These are phyloP conservation scores for Discostella stelligera DNA, from an alignment of 352 stramenopile species.

Conservation along the genomic window DNA sequence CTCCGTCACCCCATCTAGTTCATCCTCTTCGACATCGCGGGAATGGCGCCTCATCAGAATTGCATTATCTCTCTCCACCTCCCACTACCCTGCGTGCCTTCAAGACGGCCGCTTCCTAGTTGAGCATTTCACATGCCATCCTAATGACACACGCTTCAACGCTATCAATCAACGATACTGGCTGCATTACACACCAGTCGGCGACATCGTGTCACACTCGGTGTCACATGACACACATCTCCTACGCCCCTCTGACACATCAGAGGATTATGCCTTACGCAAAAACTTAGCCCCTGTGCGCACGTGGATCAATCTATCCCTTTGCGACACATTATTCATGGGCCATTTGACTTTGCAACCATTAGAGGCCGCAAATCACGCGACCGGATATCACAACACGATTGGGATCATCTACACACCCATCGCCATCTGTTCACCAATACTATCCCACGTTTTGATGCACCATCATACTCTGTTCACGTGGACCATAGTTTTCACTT, in stretches of 20 bases:
- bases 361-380: not conserved
- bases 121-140: not conserved
- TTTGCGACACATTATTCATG: not conserved
- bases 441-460: not conserved
- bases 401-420: not conserved
- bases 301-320: not conserved
- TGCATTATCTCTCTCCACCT: too few species aligned
- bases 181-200: slow-evolving; percentile 1
- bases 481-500: slow-evolving; percentile 1
- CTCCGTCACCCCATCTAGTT: too few species aligned
- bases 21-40: not conserved
- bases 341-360: slow-evolving; percentile 1
- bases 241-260: slow-evolving; percentile 8
- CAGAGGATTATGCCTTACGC: not conserved
- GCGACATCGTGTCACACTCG: not conserved
- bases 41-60: not conserved
- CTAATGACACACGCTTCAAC: not conserved
- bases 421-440: not conserved
- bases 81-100: not conserved
- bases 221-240: not conserved
- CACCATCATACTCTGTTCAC: slow-evolving; percentile 9
- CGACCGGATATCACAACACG: not conserved
- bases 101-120: slow-evolving; percentile 8
- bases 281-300: not conserved
- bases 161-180: slow-evolving; percentile 1